phyloP scores from a whole-genome alignment of 176 grass and related monocot species.

The Zea mays region DNA sequence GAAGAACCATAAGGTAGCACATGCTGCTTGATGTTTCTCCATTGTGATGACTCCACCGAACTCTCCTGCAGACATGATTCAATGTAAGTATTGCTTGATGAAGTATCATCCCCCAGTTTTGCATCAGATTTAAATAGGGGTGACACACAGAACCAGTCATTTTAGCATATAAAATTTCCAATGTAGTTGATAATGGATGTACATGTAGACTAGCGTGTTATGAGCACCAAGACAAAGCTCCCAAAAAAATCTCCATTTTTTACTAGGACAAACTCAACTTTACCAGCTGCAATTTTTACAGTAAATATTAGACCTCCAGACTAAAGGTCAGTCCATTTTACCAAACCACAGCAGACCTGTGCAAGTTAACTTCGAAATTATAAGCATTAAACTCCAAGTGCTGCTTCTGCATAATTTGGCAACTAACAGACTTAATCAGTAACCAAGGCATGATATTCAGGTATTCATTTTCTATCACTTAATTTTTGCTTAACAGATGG shows the following conservation, averaged over 20 bases:
- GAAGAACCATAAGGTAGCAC: conserved; percentile 76
- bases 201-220: neutral
- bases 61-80: conserved; percentile 57
- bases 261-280: conserved; percentile 6
- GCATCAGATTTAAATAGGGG: neutral
- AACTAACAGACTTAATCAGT: neutral
- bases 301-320: neutral
- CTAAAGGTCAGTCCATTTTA: neutral
- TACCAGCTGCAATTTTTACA: neutral
- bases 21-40: conserved; percentile 86
- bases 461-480: conserved; percentile 10
- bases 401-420: neutral
- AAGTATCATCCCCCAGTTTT: neutral
- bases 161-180: conserved; percentile 8
- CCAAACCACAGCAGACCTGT: neutral
- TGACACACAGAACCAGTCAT: neutral
- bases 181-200: neutral
- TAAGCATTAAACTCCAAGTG: conserved; percentile 16
- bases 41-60: conserved; percentile 58
- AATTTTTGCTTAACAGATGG: conserved; percentile 17
- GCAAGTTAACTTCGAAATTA: neutral
- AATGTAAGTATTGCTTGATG: conserved; percentile 16
- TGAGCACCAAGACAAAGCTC: neutral
- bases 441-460: conserved; percentile 2
- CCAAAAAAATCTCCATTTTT: neutral